phyloP scores from a whole-genome alignment of 225 moss, liverwort and hornwort species.

The Polytrichum formosum region DNA sequence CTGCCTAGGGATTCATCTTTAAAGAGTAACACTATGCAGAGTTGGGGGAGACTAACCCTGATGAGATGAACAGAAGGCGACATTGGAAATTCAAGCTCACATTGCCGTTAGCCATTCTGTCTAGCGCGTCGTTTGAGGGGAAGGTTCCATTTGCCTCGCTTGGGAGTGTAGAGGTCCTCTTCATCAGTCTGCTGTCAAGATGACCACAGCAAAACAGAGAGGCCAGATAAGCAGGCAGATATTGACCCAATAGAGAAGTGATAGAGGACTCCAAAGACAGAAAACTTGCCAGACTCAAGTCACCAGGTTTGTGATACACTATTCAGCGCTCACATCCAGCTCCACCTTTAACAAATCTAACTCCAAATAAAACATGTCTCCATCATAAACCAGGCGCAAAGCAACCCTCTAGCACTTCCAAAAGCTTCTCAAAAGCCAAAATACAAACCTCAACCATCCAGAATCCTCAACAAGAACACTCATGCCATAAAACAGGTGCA shows the following conservation, averaged over 20 bases:
- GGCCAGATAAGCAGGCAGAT: conserved; percentile 61
- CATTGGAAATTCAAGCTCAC: conserved; percentile 15
- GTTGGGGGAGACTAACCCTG: no score
- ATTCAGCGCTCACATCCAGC: conserved; percentile 13
- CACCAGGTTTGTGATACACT: conserved; percentile 17
- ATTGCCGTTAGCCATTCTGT: conserved; percentile 37
- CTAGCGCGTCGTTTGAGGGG: conserved; percentile 38
- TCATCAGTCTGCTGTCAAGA: conserved; percentile 58
- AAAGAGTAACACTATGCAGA: no score
- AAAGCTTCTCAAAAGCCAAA: conserved; percentile 16
- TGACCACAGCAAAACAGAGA: conserved; percentile 60
- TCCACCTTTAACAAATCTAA: conserved; percentile 54
- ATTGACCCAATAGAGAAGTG: conserved; percentile 28
- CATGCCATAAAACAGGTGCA: not conserved
- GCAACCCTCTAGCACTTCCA: conserved; percentile 32
- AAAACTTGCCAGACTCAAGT: conserved; percentile 44
- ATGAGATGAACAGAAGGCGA: not conserved
- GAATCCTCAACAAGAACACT: not conserved
- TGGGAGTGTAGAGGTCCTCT: conserved; percentile 61
- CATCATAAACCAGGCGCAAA: conserved; percentile 31
- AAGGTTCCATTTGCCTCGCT: conserved; percentile 38
- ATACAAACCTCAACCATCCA: no score
- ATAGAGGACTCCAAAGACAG: conserved; percentile 34
- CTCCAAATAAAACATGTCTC: conserved; percentile 61
- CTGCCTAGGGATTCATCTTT: no score